Conservation (phyloP, 305 asterid genomes). For the Euphrasia arctica region DNA sequence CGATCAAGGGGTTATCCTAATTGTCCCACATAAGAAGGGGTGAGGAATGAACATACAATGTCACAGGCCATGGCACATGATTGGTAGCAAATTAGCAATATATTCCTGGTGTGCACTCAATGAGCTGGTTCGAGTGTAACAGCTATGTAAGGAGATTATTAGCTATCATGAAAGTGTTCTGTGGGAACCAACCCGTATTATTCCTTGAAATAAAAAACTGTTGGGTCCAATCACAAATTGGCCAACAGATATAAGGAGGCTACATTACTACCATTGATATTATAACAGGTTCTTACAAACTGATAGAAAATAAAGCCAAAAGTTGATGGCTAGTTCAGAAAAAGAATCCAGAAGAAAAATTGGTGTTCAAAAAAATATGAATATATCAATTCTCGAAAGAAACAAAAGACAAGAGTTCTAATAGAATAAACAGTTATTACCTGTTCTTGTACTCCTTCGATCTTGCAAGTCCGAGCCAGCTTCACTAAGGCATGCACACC, state of each 20-base stretch:
- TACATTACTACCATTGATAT: not conserved
- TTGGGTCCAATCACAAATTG: slow-evolving; percentile 10
- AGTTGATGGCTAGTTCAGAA: not conserved
- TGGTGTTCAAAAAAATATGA: not conserved
- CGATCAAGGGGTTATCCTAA: not conserved
- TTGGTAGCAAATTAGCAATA: slow-evolving; percentile 4
- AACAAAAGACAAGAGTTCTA: slow-evolving; percentile 11
- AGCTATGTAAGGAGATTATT: slow-evolving; percentile 8
- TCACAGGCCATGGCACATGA: slow-evolving; percentile 12
- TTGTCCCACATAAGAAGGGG: slow-evolving; percentile 1
- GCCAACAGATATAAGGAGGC: slow-evolving; percentile 3
- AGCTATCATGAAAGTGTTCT: not conserved
- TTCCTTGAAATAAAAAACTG: too few species aligned
- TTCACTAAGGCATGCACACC: slow-evolving; percentile 77
- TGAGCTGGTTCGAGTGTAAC: not conserved
- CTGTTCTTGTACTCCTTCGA: slow-evolving; percentile 93
- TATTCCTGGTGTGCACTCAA: slow-evolving; percentile 7
- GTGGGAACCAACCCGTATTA: not conserved
- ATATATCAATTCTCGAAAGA: slow-evolving; percentile 7
- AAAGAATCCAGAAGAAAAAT: not conserved
- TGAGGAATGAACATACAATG: not conserved
- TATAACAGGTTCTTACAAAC: not conserved
- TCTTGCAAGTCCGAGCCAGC: slow-evolving; percentile 66
- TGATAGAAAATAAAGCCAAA: not conserved
- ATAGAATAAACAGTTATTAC: slow-evolving; percentile 33